Evolutionary conservation across 2,329 filamentous ascomycete species (phyloP).

Genomic region (Sarocladium strictum): DNA sequence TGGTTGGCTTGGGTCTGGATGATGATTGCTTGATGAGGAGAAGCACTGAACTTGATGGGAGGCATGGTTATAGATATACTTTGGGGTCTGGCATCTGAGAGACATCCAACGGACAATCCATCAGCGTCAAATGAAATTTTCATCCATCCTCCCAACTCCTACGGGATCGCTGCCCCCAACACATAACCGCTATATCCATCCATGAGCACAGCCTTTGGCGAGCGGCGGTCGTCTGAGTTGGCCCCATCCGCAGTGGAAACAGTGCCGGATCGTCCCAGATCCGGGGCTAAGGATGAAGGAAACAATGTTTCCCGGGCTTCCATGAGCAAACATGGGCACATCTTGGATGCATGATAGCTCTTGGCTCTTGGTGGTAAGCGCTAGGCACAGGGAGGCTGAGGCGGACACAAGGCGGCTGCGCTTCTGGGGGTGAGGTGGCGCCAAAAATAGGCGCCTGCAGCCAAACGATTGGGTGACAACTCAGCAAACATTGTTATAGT

Average conservation of each 20-base stretch:
- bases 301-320: neutral
- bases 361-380: neutral
- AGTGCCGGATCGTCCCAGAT: neutral
- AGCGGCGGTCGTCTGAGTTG: neutral
- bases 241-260: neutral
- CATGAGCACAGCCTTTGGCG: neutral
- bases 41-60: neutral
- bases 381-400: neutral
- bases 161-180: neutral
- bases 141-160: neutral
- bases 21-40: neutral
- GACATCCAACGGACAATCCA: neutral
- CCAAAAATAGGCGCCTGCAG: constrained; percentile 1
- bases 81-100: neutral
- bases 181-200: neutral
- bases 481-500: neutral
- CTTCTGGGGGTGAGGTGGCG: neutral
- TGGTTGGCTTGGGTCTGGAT: neutral
- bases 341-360: neutral
- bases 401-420: constrained; percentile 2
- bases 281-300: neutral
- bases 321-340: too few species aligned
- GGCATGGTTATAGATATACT: constrained; percentile 2
- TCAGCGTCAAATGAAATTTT: neutral
- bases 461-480: neutral